Evolutionary conservation across 1,284 basidiomycete species (phyloP).

Genomic region (Psilocybe mexicana): DNA sequence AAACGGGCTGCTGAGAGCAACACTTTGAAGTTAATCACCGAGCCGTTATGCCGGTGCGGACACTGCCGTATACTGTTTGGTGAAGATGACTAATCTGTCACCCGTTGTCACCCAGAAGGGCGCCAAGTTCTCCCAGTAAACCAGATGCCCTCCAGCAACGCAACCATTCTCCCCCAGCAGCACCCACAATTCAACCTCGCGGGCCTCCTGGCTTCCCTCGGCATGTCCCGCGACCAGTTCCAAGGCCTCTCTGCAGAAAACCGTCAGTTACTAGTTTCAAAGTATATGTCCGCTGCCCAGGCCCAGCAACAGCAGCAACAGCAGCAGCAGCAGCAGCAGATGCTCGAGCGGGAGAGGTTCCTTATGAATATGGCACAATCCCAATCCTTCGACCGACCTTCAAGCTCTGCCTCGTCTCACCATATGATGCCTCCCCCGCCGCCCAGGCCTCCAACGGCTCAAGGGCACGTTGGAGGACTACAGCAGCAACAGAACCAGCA

Average conservation of each 20-base stretch:
- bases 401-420: conserved; percentile 23
- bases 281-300: conserved; percentile 16
- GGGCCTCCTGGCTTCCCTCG: conserved; percentile 21
- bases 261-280: conserved; percentile 21
- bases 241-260: conserved; percentile 21
- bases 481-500: conserved; percentile 15
- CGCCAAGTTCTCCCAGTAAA: too few relatives aligned
- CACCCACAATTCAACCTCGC: conserved; percentile 14
- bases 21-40: too few relatives aligned
- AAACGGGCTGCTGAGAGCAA: too few relatives aligned
- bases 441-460: conserved; percentile 31
- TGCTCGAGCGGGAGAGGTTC: conserved; percentile 3
- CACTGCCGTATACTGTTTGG: too few relatives aligned
- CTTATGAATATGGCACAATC: conserved; percentile 14
- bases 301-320: conserved; percentile 19
- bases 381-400: conserved; percentile 20
- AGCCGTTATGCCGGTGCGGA: too few relatives aligned
- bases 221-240: conserved; percentile 30
- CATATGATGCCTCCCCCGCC: conserved; percentile 32
- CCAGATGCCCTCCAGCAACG: too few relatives aligned
- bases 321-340: conserved; percentile 19
- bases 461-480: conserved; percentile 15
- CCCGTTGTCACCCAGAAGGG: too few relatives aligned
- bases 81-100: too few relatives aligned
- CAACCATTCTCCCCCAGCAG: background rate